Evolutionary conservation across 345 rosid species (phyloP).

Genomic region (Limnanthes douglasii): DNA sequence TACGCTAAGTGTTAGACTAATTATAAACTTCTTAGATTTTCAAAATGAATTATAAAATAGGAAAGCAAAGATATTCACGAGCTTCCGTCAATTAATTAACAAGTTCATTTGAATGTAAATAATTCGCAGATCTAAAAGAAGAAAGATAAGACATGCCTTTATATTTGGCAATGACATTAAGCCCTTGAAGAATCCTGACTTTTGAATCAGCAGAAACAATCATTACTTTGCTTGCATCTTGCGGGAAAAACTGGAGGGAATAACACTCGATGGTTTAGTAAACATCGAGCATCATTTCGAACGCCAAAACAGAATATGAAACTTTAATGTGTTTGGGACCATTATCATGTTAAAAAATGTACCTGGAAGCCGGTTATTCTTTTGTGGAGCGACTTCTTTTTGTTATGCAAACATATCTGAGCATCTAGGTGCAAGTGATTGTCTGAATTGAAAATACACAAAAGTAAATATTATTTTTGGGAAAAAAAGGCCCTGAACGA

Average conservation of each 20-base stretch:
- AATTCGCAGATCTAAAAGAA: background rate
- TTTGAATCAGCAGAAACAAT: slow-evolving; percentile 80
- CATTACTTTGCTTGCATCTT: slow-evolving; percentile 63
- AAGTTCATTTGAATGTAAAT: too few species aligned
- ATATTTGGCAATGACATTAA: slow-evolving; percentile 55
- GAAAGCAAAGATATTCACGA: too few species aligned
- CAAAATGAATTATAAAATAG: too few species aligned
- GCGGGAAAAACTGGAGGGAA: slow-evolving; percentile 42
- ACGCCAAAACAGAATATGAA: background rate
- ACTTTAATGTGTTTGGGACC: background rate
- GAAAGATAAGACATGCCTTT: slow-evolving; percentile 24
- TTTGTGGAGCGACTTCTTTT: slow-evolving; percentile 58
- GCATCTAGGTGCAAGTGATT: slow-evolving; percentile 65
- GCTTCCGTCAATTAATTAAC: too few species aligned
- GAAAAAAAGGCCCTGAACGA: too few species aligned
- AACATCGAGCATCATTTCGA: too few species aligned
- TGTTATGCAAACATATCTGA: slow-evolving; percentile 40
- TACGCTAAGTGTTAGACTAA: background rate
- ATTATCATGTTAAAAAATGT: slow-evolving; percentile 2
- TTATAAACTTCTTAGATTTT: background rate
- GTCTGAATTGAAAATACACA: slow-evolving; percentile 25
- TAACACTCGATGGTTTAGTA: background rate
- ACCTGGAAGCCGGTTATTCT: slow-evolving; percentile 82
- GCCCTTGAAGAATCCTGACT: slow-evolving; percentile 72
- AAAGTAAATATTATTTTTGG: too few species aligned